These are phyloP conservation scores for Piper longum DNA, from an alignment of 164 flowering plant species.

Conservation along the genomic window DNA sequence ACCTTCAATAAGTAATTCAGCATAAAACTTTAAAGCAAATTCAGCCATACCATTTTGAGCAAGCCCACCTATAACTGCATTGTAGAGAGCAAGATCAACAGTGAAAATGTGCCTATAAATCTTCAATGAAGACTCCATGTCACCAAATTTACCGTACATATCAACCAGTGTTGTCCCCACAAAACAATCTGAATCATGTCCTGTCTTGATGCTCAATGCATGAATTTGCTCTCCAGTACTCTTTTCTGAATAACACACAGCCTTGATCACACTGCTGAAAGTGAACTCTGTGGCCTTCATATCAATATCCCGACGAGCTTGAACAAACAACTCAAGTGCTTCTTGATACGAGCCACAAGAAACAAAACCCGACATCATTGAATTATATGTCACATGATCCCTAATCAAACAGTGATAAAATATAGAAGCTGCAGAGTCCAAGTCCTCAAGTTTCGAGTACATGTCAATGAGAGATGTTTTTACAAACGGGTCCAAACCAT, in stretches of 20 bases:
- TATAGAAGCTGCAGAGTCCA: slow-evolving; percentile 9
- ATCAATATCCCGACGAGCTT: slow-evolving; percentile 8
- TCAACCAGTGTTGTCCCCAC: slow-evolving; percentile 78
- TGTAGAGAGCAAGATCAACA: slow-evolving; percentile 82
- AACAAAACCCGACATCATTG: slow-evolving; percentile 16
- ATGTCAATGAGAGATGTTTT: slow-evolving; percentile 17
- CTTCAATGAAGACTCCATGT: slow-evolving; percentile 33
- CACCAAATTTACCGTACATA: slow-evolving; percentile 78
- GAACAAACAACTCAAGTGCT: slow-evolving; percentile 12
- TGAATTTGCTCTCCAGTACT: slow-evolving; percentile 44
- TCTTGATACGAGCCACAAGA: slow-evolving; percentile 10
- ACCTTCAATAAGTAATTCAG: slow-evolving; percentile 8
- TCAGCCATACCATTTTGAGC: slow-evolving; percentile 10
- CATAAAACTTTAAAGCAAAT: slow-evolving; percentile 8
- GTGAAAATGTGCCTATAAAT: slow-evolving; percentile 65
- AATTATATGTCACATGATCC: slow-evolving; percentile 14
- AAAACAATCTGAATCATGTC: slow-evolving; percentile 49
- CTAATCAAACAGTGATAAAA: slow-evolving; percentile 5
- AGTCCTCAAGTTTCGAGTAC: slow-evolving; percentile 15
- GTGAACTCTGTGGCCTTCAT: slow-evolving; percentile 31
- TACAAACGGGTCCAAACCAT: slow-evolving; percentile 14
- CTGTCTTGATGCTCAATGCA: slow-evolving; percentile 41
- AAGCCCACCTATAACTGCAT: slow-evolving; percentile 20
- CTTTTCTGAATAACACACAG: slow-evolving; percentile 34
- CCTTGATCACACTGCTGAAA: slow-evolving; percentile 49